Percentiles rank a stretch among this genome's conserved stretches.
These are phyloP conservation scores for Cucurbitaria berberidis DNA, from an alignment of 2,329 filamentous ascomycete genomes.

Conservation along the genomic window DNA sequence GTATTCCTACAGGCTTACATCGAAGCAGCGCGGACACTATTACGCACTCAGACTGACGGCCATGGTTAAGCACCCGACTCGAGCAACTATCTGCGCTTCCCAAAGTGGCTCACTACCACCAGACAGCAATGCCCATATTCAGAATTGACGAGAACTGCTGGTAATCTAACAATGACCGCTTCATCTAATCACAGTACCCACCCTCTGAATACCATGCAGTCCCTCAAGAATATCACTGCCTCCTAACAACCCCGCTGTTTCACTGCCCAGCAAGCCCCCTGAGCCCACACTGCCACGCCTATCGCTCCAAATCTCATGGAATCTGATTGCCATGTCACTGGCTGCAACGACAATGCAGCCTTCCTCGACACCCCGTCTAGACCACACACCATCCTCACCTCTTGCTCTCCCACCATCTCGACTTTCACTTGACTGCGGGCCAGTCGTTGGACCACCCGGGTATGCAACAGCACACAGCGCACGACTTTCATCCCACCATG, in stretches of 20 bases:
- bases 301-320: conserved; percentile 91
- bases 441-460: conserved; percentile 65
- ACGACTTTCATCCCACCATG: conserved; percentile 79
- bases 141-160: no score
- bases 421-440: conserved; percentile 5
- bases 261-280: conserved; percentile 56
- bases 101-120: no score
- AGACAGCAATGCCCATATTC: no score
- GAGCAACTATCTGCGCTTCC: no score
- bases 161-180: not conserved
- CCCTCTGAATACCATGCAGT: conserved; percentile 78
- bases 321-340: conserved; percentile 91
- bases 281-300: conserved; percentile 53
- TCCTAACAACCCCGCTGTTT: conserved; percentile 62
- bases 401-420: conserved; percentile 33
- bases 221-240: conserved; percentile 86
- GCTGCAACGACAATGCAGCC: conserved; percentile 90
- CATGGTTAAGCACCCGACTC: no score
- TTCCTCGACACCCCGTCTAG: conserved; percentile 66
- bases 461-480: conserved; percentile 90
- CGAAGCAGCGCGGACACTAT: no score
- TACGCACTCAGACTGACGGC: no score
- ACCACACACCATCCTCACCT: conserved; percentile 62
- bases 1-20: not conserved
- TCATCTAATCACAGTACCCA: conserved; percentile 55